phyloP scores from a whole-genome alignment of 139 green algal species.

The Ulvella scutata region DNA sequence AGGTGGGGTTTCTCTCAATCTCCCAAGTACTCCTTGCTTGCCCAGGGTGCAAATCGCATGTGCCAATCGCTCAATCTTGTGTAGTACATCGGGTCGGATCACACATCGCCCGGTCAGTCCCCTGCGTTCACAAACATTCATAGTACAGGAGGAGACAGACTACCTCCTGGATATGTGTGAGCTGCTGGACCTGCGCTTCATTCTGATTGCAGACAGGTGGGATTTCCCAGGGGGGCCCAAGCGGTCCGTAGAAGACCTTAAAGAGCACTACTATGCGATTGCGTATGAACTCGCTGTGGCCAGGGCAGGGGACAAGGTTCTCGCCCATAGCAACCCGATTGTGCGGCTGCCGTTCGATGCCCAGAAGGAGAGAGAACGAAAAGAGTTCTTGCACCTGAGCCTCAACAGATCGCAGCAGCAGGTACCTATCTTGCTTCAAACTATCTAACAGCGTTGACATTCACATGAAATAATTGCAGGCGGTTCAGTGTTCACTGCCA shows the following conservation, averaged over 20 bases:
- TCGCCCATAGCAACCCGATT: slow-evolving; percentile 49
- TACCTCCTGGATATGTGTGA: slow-evolving; percentile 69
- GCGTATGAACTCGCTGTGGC: slow-evolving; percentile 51
- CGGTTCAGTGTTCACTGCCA: background rate
- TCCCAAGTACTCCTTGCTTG: no score
- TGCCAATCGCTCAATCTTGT: no score
- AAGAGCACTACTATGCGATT: slow-evolving; percentile 73
- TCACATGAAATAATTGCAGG: slow-evolving; percentile 17
- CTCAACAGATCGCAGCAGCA: background rate
- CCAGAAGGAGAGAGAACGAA: slow-evolving; percentile 19
- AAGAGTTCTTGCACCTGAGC: slow-evolving; percentile 4
- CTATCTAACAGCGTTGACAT: background rate
- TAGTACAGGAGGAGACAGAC: slow-evolving; percentile 68
- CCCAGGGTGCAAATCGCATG: no score
- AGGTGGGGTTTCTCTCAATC: background rate
- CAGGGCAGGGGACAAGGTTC: slow-evolving; percentile 32
- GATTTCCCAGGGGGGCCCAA: slow-evolving; percentile 26
- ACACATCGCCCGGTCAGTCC: background rate
- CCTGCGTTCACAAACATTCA: no score
- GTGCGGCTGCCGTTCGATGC: slow-evolving; percentile 62
- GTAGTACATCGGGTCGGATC: background rate
- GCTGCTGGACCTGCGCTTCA: slow-evolving; percentile 59
- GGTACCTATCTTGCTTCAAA: background rate
- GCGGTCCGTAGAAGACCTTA: slow-evolving; percentile 69
- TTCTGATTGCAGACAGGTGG: slow-evolving; percentile 70